Conservation (phyloP, 78 protist species). For the Anaeramoeba flamelloides region DNA sequence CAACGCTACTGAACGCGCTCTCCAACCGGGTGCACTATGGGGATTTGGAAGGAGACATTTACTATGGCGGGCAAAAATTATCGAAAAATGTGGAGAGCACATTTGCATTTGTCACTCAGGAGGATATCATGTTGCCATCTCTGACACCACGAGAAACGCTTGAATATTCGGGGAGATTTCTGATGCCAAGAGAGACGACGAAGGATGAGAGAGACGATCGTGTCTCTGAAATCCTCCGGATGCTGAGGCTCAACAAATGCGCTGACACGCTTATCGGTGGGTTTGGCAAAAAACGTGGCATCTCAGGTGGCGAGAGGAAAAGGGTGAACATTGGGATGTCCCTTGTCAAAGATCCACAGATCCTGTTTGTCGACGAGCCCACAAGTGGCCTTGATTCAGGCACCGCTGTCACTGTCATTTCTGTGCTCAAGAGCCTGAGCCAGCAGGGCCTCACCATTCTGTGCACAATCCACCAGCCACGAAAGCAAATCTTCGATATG, state of each 20-base stretch:
- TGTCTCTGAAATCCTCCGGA: neutral
- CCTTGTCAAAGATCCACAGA: neutral
- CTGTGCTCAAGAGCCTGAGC: neutral
- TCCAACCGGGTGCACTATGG: neutral
- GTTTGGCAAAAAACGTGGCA: neutral
- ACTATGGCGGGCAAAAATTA: no score
- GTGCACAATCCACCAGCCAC: constrained; percentile 33
- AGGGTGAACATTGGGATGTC: constrained; percentile 1
- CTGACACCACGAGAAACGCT: constrained; percentile 9
- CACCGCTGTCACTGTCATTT: neutral
- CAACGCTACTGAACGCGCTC: neutral
- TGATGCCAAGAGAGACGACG: neutral
- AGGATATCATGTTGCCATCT: neutral
- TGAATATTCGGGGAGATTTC: neutral
- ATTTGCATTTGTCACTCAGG: constrained; percentile 13
- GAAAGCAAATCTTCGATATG: neutral
- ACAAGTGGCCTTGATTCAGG: constrained; percentile 8
- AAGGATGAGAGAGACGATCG: neutral
- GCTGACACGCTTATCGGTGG: constrained; percentile 4
- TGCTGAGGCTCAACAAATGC: constrained; percentile 7
- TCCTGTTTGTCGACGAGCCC: constrained; percentile 16
- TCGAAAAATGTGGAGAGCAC: no score
- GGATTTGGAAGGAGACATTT: neutral
- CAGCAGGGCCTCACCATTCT: neutral
- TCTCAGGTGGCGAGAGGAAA: constrained; percentile 25